Conservation (phyloP, 768 basidiomycete genomes). For the Tephrocybe sp. region DNA sequence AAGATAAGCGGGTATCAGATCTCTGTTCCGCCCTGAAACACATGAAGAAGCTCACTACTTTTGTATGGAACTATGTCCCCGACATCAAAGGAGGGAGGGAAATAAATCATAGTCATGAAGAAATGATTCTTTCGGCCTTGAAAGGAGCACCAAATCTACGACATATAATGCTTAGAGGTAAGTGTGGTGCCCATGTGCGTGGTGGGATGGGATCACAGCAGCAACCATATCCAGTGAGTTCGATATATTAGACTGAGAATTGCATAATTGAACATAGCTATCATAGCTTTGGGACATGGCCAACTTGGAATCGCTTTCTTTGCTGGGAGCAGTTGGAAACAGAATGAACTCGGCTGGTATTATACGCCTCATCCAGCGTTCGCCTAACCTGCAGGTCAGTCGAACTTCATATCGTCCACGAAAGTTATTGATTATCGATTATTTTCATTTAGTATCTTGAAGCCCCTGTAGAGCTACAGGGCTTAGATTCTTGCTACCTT, state of each 20-base stretch:
- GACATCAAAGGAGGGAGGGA: slow-evolving; percentile 24
- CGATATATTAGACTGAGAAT: background rate
- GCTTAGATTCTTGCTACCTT: slow-evolving; percentile 33
- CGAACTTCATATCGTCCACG: background rate
- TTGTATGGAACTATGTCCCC: slow-evolving; percentile 38
- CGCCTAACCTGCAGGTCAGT: slow-evolving; percentile 26
- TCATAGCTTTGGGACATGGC: slow-evolving; percentile 26
- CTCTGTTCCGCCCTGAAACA: slow-evolving; percentile 38
- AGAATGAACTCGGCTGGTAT: slow-evolving; percentile 21
- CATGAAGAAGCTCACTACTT: slow-evolving; percentile 38
- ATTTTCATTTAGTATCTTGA: slow-evolving; percentile 31
- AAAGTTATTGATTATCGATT: background rate
- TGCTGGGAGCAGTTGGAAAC: slow-evolving; percentile 27
- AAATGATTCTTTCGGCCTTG: slow-evolving; percentile 33
- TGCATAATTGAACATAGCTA: background rate
- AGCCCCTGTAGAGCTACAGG: slow-evolving; percentile 43
- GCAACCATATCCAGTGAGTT: slow-evolving; percentile 31
- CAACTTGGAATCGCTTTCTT: slow-evolving; percentile 23
- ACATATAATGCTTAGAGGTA: slow-evolving; percentile 34
- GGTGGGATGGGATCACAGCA: slow-evolving; percentile 26
- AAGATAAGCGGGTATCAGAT: slow-evolving; percentile 27
- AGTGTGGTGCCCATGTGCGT: slow-evolving; percentile 37
- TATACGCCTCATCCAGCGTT: slow-evolving; percentile 25
- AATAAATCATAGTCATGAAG: slow-evolving; percentile 34
- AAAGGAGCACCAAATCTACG: slow-evolving; percentile 24